phyloP scores from a whole-genome alignment of 2,329 filamentous ascomycete species.

The Monilinia aucupariae region DNA sequence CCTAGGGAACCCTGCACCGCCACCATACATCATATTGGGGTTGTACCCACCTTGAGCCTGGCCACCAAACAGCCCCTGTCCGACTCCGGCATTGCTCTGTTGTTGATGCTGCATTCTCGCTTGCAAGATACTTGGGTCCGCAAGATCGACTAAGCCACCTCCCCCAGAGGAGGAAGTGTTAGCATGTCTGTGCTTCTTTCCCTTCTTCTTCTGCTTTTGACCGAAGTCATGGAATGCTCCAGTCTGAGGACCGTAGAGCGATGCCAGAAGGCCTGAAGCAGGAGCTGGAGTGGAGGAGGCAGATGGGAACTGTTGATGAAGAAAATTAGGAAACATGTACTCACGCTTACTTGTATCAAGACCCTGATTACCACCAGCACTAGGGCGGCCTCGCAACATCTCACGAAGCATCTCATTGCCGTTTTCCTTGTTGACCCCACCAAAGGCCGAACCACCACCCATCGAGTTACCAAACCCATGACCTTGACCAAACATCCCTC shows the following conservation, averaged over 20 bases:
- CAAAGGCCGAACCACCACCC: slow-evolving; percentile 53
- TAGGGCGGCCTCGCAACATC: slow-evolving; percentile 66
- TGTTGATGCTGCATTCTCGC: slow-evolving; percentile 89
- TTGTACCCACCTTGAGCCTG: slow-evolving; percentile 95
- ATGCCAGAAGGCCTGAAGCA: slow-evolving; percentile 84
- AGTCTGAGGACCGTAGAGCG: slow-evolving; percentile 83
- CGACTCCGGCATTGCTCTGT: slow-evolving; percentile 74
- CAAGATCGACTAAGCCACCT: slow-evolving; percentile 99
- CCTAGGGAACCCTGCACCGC: slow-evolving; percentile 45
- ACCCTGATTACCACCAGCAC: slow-evolving; percentile 59
- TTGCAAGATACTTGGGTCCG: slow-evolving; percentile 99
- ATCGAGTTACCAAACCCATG: slow-evolving; percentile 72
- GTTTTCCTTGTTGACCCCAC: slow-evolving; percentile 63
- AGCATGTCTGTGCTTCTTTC: slow-evolving; percentile 99
- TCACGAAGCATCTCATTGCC: slow-evolving; percentile 74
- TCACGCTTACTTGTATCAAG: slow-evolving; percentile 95
- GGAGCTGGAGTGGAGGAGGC: slow-evolving; percentile 77
- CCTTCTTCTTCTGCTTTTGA: slow-evolving; percentile 99
- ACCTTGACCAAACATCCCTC: slow-evolving; percentile 83
- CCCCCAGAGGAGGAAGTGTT: slow-evolving; percentile 99
- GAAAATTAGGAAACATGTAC: slow-evolving; percentile 91
- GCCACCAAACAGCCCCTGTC: slow-evolving; percentile 85
- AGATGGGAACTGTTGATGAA: slow-evolving; percentile 79
- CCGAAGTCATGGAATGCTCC: slow-evolving; percentile 86
- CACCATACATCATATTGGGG: slow-evolving; percentile 73